Evolutionary conservation across 1,139 yeast genomes (phyloP).

Genomic region (Blastobotrys serpentis): DNA sequence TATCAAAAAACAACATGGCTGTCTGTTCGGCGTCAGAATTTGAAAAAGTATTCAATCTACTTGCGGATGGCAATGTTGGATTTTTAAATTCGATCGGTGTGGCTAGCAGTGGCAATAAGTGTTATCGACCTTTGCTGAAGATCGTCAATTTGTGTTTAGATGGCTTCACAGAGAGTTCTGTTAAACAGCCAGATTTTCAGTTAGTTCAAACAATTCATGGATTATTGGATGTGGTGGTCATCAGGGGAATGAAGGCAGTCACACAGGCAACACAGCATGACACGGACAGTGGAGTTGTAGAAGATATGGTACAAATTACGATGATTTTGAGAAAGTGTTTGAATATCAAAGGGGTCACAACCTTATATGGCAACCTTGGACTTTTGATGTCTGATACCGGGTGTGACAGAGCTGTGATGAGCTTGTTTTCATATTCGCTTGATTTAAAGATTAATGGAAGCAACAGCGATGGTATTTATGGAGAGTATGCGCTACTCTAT

Average conservation of each 20-base stretch:
- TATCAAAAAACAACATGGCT: conserved; percentile 35
- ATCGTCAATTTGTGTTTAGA: conserved; percentile 32
- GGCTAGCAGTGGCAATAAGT: conserved; percentile 8
- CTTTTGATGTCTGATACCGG: conserved; percentile 56
- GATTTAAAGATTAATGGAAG: conserved; percentile 52
- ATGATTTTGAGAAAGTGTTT: conserved; percentile 62
- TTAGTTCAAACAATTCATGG: conserved; percentile 30
- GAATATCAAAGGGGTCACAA: conserved; percentile 49
- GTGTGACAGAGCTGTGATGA: conserved; percentile 60
- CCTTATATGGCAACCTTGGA: conserved; percentile 53
- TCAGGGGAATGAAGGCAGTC: conserved; percentile 34
- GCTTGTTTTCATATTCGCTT: conserved; percentile 68
- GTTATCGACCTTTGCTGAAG: conserved; percentile 30
- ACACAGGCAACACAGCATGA: conserved; percentile 24
- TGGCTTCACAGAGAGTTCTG: conserved; percentile 16
- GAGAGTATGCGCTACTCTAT: conserved; percentile 69
- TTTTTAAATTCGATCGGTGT: conserved; percentile 19
- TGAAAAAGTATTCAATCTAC: conserved; percentile 25
- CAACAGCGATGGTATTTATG: conserved; percentile 59
- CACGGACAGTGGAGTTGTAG: conserved; percentile 47
- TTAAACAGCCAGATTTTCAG: conserved; percentile 18
- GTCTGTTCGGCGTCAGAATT: conserved; percentile 18
- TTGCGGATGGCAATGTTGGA: conserved; percentile 29
- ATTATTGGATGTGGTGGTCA: conserved; percentile 33
- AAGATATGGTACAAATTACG: conserved; percentile 63